Evolutionary conservation across 495 filamentous ascomycete genomes (phyloP).

Genomic region (Xylaria telfairii): DNA sequence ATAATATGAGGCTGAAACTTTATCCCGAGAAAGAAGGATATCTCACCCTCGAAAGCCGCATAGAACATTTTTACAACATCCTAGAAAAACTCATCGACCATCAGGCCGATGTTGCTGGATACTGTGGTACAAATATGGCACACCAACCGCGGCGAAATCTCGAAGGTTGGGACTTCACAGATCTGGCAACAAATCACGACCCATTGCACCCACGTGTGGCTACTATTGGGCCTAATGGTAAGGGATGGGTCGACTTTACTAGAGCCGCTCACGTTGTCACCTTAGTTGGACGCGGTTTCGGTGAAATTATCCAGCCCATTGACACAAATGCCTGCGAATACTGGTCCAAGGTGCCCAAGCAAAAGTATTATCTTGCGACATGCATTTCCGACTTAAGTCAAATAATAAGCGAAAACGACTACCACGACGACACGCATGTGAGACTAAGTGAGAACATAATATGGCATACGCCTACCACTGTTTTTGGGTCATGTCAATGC

Average conservation of each 20-base stretch:
- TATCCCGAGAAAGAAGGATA: constrained; percentile 28
- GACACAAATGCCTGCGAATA: constrained; percentile 22
- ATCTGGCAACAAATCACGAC: constrained; percentile 29
- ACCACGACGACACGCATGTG: constrained; percentile 28
- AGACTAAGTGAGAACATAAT: constrained; percentile 16
- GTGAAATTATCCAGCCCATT: constrained; percentile 37
- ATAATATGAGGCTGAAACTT: constrained; percentile 16
- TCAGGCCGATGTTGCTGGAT: constrained; percentile 28
- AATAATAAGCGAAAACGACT: background rate
- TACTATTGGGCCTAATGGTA: constrained; percentile 32
- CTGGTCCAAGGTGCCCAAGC: constrained; percentile 31
- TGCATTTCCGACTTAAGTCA: constrained; percentile 3
- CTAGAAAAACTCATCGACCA: constrained; percentile 44
- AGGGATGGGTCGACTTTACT: constrained; percentile 44
- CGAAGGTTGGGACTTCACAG: constrained; percentile 37
- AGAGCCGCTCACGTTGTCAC: constrained; percentile 36
- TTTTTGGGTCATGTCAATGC: constrained; percentile 31
- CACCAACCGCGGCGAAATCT: constrained; percentile 30
- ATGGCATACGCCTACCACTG: constrained; percentile 28
- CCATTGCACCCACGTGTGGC: constrained; percentile 33
- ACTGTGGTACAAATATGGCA: constrained; percentile 17
- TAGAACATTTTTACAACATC: constrained; percentile 30
- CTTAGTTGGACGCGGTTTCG: constrained; percentile 44
- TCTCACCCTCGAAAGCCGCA: background rate
- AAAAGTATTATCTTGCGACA: constrained; percentile 33